Base-by-base conservation (phyloP, 2,329 filamentous ascomycete genomes). In the Pestalotiopsis sp. region DNA sequence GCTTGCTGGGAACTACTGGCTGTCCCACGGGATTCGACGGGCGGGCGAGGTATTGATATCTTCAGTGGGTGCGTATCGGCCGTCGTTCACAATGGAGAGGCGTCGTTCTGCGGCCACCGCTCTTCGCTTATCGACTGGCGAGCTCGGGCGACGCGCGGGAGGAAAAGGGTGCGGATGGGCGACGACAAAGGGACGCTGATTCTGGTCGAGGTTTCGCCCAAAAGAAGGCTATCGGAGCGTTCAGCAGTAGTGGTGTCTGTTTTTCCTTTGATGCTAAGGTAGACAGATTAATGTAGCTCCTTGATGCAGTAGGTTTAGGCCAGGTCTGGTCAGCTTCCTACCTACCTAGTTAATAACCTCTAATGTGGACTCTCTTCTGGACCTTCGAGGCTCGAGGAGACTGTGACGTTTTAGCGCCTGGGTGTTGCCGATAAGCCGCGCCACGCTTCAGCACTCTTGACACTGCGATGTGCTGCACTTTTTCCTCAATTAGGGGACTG, bases 331-430 rank as follows among this genome's bases (percentile, higher is more conserved):
- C 23, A 38, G 41, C n/a, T 23, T 13, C 14, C 11, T 31, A 39
- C 14, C 17, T 23, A 23, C 13, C 17, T 36, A 65, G n/a, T 14
- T 36, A 65, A 31, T 14, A 31, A 25, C 45, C 31, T 31, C 17
- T n/a, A 12, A 49, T 45, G 62, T 45, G 39, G 62, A 63, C 31
- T 39, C 36, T 27, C 12, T 20, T 23, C 11, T n/a, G 25, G n/a
- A 17, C 20, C 23, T 25, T 65, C 38, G 62, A 65, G 36, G 31
- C 39, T 65, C 39, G 17, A 20, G 13, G 62, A 14, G 31, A 25
- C 20, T 23, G 64, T 66, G 64, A 66, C 64, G 64, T 66, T 66
- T 66, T 66, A 66, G 64, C 64, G 64, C 64, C 64, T 20, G 27
- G 45, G 36, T 27, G n/a, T 20, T 57, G 49, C 64, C 64, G 64